A percentile compares a stretch with the other conserved stretches of the same genome.
Conservation (phyloP, 768 basidiomycete genomes). For the Tylopilus vinaceipallidus region DNA sequence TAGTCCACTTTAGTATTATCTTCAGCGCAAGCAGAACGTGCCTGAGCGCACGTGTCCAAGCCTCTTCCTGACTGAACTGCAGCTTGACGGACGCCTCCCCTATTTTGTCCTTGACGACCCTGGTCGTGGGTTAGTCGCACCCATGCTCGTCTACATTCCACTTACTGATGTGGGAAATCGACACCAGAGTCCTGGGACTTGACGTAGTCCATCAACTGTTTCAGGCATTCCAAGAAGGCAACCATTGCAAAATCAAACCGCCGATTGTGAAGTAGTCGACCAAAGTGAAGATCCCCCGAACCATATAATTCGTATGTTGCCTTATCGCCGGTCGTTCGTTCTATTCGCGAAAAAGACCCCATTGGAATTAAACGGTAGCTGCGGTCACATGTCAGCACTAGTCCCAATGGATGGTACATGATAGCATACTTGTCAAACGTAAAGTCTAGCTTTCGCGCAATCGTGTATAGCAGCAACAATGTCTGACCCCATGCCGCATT, state of each 20-base stretch:
- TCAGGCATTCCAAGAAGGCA: slow-evolving; percentile 91
- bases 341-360: slow-evolving; percentile 93
- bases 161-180: slow-evolving; percentile 88
- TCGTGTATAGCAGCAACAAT: slow-evolving; percentile 83
- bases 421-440: slow-evolving; percentile 74
- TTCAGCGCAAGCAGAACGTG: slow-evolving; percentile 90
- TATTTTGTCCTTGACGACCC: slow-evolving; percentile 92
- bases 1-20: slow-evolving; percentile 84
- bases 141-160: slow-evolving; percentile 15
- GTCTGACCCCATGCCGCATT: slow-evolving; percentile 99
- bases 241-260: slow-evolving; percentile 97
- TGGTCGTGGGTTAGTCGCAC: slow-evolving; percentile 27
- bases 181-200: slow-evolving; percentile 66
- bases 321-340: slow-evolving; percentile 79
- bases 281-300: slow-evolving; percentile 88
- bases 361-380: slow-evolving; percentile 92
- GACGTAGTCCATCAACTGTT: slow-evolving; percentile 87
- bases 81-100: slow-evolving; percentile 93
- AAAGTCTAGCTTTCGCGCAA: slow-evolving; percentile 89
- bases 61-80: slow-evolving; percentile 93
- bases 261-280: slow-evolving; percentile 88
- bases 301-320: slow-evolving; percentile 90
- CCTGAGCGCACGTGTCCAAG: slow-evolving; percentile 90
- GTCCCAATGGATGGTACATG: not conserved
- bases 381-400: slow-evolving; percentile 10